A percentile compares a stretch with the other conserved stretches of the same genome.
Conservation (phyloP, 1,284 basidiomycete genomes). For the Tilletia indica region DNA sequence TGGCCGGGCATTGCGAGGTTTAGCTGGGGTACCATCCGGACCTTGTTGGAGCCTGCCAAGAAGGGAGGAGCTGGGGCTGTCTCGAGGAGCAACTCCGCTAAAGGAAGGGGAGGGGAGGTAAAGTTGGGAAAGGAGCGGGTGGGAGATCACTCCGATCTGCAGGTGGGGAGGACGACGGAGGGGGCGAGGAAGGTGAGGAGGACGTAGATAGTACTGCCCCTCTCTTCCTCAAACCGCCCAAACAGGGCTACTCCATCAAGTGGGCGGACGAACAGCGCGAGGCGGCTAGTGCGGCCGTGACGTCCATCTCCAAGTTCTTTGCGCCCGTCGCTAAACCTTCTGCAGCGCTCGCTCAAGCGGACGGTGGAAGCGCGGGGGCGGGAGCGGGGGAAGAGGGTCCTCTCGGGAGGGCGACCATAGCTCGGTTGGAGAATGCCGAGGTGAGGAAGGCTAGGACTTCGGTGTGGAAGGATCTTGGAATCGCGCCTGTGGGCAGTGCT, state of each 20-base stretch:
- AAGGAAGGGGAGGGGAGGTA: background rate
- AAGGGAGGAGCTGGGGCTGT: background rate
- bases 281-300: background rate
- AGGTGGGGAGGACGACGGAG: background rate
- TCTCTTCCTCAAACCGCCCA: background rate
- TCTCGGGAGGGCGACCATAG: slow-evolving; percentile 2
- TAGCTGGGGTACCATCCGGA: slow-evolving; percentile 76
- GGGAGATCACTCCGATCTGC: background rate
- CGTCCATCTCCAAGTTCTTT: slow-evolving; percentile 17
- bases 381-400: background rate
- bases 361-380: background rate
- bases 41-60: slow-evolving; percentile 10
- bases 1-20: slow-evolving; percentile 88
- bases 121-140: background rate
- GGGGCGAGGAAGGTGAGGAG: background rate
- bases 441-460: background rate
- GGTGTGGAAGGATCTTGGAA: background rate
- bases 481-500: slow-evolving; percentile 5
- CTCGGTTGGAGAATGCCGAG: slow-evolving; percentile 12
- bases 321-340: slow-evolving; percentile 8
- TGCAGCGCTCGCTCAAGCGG: background rate
- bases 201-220: background rate
- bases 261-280: slow-evolving; percentile 16
- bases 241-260: background rate
- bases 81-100: too few species aligned